Evolutionary conservation across 164 flowering plant genomes (phyloP).

Genomic region (Chimonanthus salicifolius): DNA sequence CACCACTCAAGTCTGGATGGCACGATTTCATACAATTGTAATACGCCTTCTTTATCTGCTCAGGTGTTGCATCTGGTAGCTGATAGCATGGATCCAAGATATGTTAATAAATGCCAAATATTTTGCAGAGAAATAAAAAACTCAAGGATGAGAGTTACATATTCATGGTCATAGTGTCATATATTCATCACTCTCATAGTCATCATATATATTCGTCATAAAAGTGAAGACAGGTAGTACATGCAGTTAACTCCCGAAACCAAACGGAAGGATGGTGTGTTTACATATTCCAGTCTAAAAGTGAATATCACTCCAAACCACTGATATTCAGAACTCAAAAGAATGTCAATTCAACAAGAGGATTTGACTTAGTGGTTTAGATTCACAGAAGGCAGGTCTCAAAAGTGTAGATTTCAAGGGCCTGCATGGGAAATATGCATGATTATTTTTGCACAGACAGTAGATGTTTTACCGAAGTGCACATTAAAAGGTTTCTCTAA

Average conservation of each 20-base stretch:
- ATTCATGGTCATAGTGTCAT: background rate
- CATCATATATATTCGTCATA: too few species aligned
- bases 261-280: background rate
- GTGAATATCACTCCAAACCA: background rate
- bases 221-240: background rate
- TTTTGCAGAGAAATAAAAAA: background rate
- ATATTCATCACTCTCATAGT: background rate
- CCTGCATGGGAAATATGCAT: background rate
- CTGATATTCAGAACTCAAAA: background rate
- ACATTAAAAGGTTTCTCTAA: background rate
- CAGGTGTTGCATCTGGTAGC: conserved; percentile 94
- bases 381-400: background rate
- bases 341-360: background rate
- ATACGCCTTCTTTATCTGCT: conserved; percentile 84
- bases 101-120: background rate
- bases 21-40: conserved; percentile 93
- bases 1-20: conserved; percentile 93
- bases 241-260: background rate
- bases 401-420: background rate
- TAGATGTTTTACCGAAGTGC: background rate
- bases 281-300: background rate
- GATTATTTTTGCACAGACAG: background rate
- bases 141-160: background rate
- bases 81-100: conserved; percentile 17
- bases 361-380: background rate